Conservation (phyloP, 441 rosid genomes). For the Adansonia gregorii region DNA sequence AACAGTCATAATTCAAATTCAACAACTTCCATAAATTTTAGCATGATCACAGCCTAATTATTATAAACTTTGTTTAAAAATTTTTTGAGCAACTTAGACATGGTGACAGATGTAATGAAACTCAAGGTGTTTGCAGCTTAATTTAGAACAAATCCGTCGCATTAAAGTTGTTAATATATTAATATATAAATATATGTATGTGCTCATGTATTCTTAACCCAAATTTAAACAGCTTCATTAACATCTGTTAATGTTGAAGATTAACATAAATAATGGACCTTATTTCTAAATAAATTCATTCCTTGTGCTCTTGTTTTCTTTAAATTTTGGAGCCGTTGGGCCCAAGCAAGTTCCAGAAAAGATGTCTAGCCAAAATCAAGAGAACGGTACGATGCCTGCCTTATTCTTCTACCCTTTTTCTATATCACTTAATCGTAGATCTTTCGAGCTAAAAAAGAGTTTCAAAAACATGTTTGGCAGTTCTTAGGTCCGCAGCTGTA, state of each 20-base stretch:
- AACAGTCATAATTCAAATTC: neutral
- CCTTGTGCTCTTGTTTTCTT: conserved; percentile 9
- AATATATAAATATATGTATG: too few species aligned
- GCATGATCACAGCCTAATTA: neutral
- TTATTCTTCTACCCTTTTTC: neutral
- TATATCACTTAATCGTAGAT: neutral
- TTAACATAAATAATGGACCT: neutral
- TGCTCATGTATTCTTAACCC: neutral
- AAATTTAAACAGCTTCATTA: neutral
- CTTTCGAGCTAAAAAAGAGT: neutral
- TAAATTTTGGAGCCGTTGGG: conserved; percentile 34
- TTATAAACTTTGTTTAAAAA: neutral
- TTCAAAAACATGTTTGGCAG: conserved; percentile 25
- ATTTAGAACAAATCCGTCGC: neutral
- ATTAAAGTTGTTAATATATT: neutral
- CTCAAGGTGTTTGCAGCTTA: neutral
- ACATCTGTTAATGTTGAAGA: neutral
- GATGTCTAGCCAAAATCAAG: conserved; percentile 46
- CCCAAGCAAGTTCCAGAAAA: conserved; percentile 37
- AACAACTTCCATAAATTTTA: neutral
- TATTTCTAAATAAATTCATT: neutral
- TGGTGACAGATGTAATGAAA: neutral
- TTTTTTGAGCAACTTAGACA: neutral
- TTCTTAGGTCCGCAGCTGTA: conserved; percentile 45
- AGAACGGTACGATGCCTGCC: conserved; percentile 41